phyloP scores from a whole-genome alignment of 1,284 basidiomycete genomes.

The Apiotrichum sp. region DNA sequence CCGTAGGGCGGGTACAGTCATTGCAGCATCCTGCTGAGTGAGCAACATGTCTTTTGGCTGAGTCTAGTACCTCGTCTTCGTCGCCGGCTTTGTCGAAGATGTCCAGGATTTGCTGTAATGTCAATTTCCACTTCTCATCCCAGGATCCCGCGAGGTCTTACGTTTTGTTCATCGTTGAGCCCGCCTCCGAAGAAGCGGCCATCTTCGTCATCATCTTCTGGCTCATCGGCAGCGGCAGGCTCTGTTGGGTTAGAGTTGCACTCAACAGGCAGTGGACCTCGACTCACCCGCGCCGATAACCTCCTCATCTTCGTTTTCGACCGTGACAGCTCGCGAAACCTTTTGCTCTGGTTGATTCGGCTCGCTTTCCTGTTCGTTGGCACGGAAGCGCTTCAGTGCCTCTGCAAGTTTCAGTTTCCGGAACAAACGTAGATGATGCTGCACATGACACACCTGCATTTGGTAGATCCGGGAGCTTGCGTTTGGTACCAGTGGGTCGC shows the following conservation, averaged over 20 bases:
- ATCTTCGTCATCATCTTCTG: slow-evolving; percentile 75
- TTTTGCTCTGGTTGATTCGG: no score
- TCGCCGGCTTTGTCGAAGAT: slow-evolving; percentile 68
- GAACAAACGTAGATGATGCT: no score
- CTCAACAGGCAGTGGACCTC: no score
- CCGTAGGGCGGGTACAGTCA: slow-evolving; percentile 65
- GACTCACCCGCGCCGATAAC: slow-evolving; percentile 43
- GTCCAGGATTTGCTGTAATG: slow-evolving; percentile 52
- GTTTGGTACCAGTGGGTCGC: slow-evolving; percentile 55
- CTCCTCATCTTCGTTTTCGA: slow-evolving; percentile 52
- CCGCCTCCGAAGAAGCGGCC: slow-evolving; percentile 91
- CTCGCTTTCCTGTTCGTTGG: not conserved
- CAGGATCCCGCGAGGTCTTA: slow-evolving; percentile 57
- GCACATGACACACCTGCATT: slow-evolving; percentile 50
- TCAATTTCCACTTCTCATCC: no score
- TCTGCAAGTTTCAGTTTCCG: not conserved
- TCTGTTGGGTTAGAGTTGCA: no score
- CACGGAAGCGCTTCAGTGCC: slow-evolving; percentile 11
- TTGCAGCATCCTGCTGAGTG: slow-evolving; percentile 1
- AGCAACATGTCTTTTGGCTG: slow-evolving; percentile 5
- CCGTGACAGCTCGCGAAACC: slow-evolving; percentile 46
- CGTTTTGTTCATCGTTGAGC: slow-evolving; percentile 80
- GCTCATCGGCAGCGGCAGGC: slow-evolving; percentile 48
- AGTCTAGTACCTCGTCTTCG: slow-evolving; percentile 57
- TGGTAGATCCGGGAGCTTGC: slow-evolving; percentile 75